Evolutionary conservation across 1,284 basidiomycete species (phyloP), one percentile per base, ranked within the genome.

Genomic region (Cutaneotrichosporon daszewskae): DNA sequence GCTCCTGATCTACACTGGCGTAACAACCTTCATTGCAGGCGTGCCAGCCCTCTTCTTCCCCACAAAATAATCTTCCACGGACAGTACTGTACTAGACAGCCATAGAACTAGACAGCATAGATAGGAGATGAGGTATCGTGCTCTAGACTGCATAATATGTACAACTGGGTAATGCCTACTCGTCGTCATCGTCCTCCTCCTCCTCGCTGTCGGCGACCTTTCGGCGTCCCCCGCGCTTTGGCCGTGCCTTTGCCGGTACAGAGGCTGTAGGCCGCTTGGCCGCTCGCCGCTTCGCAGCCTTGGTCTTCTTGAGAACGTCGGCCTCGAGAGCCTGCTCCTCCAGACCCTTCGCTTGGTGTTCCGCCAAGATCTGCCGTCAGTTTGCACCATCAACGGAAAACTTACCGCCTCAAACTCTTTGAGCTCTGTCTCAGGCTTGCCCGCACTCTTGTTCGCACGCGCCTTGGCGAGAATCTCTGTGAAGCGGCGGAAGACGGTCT

Each of bases 241-340:
- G 22, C 24, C 33, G 38, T 13, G 41, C 49, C 25, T 42, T 37
- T n/a, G n/a, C n/a, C 11, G 45, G 36, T 13, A 31, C 33, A 6
- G 40, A 42, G 3, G 40, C 23, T 19, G 54, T 43, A n/a, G n/a
- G n/a, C 14, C 62, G 45, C 50, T 62, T 68, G 1, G 65, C 68
- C 1, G 66, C 68, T 27, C 79, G 77, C 58, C 83, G 84, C 73
- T 83, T 85, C 3, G 83, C 84, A 9, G 80, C 82, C 22, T 82
- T 82, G 55, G 85, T 87, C 75, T 86, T 86, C 51, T 81, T 81
- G 58, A 83, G 76, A 8, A 87, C 87, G 27, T 84, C 80, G 54
- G 84, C 85, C 72, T 89, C 86, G 32, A 96, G 77, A 20, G 82
- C 90, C 54, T 90, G 81, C 51, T 95, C 90, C 68, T 95, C 90